Conservation (phyloP, 2,329 filamentous ascomycete species). For the Penicillium glabrum region DNA sequence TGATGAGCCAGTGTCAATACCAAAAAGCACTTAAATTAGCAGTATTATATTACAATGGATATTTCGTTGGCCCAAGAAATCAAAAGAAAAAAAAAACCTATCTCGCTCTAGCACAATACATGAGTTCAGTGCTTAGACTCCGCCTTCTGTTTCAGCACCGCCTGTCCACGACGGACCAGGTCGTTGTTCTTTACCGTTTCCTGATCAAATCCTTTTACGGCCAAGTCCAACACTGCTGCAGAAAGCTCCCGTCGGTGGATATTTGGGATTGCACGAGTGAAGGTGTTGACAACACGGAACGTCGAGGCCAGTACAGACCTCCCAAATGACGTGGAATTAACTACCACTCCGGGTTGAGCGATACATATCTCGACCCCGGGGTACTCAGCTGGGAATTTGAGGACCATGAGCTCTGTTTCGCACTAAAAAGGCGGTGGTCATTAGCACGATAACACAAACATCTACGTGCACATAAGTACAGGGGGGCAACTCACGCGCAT, state of each 20-base stretch:
- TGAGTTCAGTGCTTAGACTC: too few species aligned
- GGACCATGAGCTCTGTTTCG: slow-evolving; percentile 11
- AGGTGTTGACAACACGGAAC: neutral
- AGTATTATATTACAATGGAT: too few species aligned
- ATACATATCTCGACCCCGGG: slow-evolving; percentile 5
- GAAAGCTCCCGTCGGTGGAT: slow-evolving; percentile 5
- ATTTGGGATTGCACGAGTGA: slow-evolving; percentile 2
- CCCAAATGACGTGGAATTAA: slow-evolving; percentile 1
- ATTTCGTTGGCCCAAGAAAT: too few species aligned
- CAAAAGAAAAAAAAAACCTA: too few species aligned
- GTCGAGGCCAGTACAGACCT: neutral
- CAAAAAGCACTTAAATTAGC: too few species aligned
- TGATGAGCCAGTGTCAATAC: too few species aligned
- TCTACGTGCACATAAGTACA: too few species aligned
- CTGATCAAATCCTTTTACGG: slow-evolving; percentile 5
- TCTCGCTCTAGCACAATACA: too few species aligned
- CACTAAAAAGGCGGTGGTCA: neutral
- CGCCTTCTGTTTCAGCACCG: neutral
- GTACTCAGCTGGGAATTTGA: slow-evolving; percentile 1
- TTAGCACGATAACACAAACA: too few species aligned
- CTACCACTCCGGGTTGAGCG: slow-evolving; percentile 8
- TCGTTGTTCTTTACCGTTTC: slow-evolving; percentile 17
- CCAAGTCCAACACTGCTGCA: slow-evolving; percentile 5
- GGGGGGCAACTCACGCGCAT: slow-evolving; percentile 9
- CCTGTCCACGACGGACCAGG: slow-evolving; percentile 6